phyloP scores from a whole-genome alignment of 805 yeast genomes.

The Wickerhamomyces alni region DNA sequence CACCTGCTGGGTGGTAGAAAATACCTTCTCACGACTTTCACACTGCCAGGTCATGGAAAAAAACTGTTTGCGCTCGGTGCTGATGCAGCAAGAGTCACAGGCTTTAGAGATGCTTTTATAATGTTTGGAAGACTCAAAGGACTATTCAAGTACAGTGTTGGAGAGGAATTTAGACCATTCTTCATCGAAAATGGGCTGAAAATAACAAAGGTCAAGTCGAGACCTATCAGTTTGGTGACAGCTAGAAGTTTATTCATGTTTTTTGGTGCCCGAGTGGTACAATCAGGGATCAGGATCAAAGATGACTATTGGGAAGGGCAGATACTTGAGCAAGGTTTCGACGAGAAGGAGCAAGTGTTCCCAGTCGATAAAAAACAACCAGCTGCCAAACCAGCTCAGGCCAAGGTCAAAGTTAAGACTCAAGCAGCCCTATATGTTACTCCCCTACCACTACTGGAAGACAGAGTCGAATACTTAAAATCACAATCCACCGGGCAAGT shows the following conservation, averaged over 20 bases:
- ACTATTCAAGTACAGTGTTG: slow-evolving; percentile 29
- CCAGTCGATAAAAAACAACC: slow-evolving; percentile 15
- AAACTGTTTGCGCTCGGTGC: slow-evolving; percentile 34
- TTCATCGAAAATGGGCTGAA: slow-evolving; percentile 26
- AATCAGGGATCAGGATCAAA: slow-evolving; percentile 39
- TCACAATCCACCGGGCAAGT: slow-evolving; percentile 15
- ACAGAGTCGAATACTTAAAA: slow-evolving; percentile 18
- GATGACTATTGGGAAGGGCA: slow-evolving; percentile 55
- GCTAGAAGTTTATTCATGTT: slow-evolving; percentile 40
- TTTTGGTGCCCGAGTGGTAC: slow-evolving; percentile 45
- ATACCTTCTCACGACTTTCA: slow-evolving; percentile 34
- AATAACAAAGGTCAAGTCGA: slow-evolving; percentile 15
- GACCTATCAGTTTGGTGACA: slow-evolving; percentile 22
- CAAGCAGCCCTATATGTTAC: slow-evolving; percentile 6
- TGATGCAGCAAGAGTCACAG: slow-evolving; percentile 35
- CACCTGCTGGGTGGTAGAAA: slow-evolving; percentile 31
- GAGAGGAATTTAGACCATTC: slow-evolving; percentile 32
- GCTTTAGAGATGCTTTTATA: slow-evolving; percentile 45
- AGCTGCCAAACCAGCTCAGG: slow-evolving; percentile 1
- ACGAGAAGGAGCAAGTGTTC: slow-evolving; percentile 39
- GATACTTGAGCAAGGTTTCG: slow-evolving; percentile 36
- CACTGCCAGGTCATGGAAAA: slow-evolving; percentile 31
- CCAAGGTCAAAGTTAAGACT: not conserved
- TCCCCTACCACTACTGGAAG: slow-evolving; percentile 21
- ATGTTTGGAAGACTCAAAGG: slow-evolving; percentile 37